phyloP scores from a whole-genome alignment of 495 filamentous ascomycete genomes.

The Trichodelitschia bisporula region DNA sequence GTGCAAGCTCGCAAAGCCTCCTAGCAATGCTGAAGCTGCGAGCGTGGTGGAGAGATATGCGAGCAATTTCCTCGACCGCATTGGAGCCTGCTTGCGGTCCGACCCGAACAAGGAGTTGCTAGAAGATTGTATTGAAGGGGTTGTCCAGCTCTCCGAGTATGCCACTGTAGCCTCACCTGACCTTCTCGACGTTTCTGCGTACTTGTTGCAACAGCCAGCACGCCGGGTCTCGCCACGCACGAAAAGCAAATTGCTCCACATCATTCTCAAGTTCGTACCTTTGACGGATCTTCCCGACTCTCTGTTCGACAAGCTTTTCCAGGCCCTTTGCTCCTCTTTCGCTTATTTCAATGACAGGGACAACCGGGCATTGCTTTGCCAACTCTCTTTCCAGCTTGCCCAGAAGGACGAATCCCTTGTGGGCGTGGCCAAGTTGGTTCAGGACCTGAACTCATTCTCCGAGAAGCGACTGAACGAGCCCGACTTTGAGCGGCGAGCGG shows the following conservation, averaged over 20 bases:
- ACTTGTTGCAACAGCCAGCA: conserved; percentile 62
- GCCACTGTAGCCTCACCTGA: conserved; percentile 45
- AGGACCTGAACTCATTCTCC: conserved; percentile 56
- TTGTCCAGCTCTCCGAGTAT: conserved; percentile 51
- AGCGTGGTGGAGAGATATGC: conserved; percentile 21
- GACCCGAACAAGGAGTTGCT: conserved; percentile 44
- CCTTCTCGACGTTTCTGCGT: conserved; percentile 49
- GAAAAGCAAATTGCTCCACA: conserved; percentile 54
- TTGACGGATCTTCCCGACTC: conserved; percentile 28
- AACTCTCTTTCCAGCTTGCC: conserved; percentile 46
- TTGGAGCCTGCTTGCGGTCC: conserved; percentile 37
- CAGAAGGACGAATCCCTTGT: conserved; percentile 29
- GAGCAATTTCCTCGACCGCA: conserved; percentile 8
- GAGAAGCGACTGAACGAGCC: conserved; percentile 46
- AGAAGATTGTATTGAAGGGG: conserved; percentile 47
- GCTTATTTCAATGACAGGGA: conserved; percentile 61
- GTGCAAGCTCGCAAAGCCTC: no score
- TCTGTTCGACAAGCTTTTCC: conserved; percentile 31
- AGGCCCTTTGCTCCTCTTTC: conserved; percentile 48
- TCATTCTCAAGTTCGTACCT: conserved; percentile 50
- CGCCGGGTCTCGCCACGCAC: conserved; percentile 57
- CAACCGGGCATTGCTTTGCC: conserved; percentile 44
- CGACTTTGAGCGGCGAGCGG: conserved; percentile 59
- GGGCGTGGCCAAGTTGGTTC: conserved; percentile 46
- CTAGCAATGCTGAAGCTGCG: no score